Base-by-base conservation (phyloP, 2,329 filamentous ascomycete genomes). In the Grosmannia serpens region DNA sequence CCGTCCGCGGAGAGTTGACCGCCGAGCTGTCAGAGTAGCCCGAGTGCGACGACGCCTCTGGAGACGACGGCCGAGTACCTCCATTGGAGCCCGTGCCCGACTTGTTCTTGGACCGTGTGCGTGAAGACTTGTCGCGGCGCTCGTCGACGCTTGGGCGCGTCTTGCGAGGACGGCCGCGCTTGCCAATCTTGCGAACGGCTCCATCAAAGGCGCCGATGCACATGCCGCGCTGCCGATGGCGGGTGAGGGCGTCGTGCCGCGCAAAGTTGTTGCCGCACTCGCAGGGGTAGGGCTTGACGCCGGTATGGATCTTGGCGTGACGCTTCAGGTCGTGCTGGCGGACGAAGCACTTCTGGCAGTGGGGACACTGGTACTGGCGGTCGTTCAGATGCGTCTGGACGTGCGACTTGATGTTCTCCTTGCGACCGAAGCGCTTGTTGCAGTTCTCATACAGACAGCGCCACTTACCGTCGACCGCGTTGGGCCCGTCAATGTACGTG, bases 361-460 rank as follows among this genome's bases (percentile, higher is more conserved):
- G 86, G 52, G 92, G 91, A 73, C 94, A 99, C 71, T 89, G 87
- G 74, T 90, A 99, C 70, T 96, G 94, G 53, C 94, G 83, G 71
- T 99, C 94, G 67, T 95, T 94, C 63, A 99, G 85, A 73, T 99
- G 94, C 4, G 94, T 99, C 73, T 99, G 94, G 17, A 99, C 89
- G 70, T 99, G 94, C 0, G 91, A 95, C 70, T 96, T 95, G 77
- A 97, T 96, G 74, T 99, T 97, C 72, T 99, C 94, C 71, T 96
- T 95, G 65, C 94, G 84, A n/a, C 91, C 92, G 69, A 99, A 97
- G 57, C 85, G 83, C 72, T 96, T 95, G 65, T 85, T 82, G 72
- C 94, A 99, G 31, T 85, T 85, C 10, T 72, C 79, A 59, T 75
- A 91, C n/a, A 83, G 73, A 69, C 88, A 94, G 8, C 85, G 77